Evolutionary conservation across 129 eudicot genomes (phyloP).

Genomic region (Chrysanthemum lavandulifolium): DNA sequence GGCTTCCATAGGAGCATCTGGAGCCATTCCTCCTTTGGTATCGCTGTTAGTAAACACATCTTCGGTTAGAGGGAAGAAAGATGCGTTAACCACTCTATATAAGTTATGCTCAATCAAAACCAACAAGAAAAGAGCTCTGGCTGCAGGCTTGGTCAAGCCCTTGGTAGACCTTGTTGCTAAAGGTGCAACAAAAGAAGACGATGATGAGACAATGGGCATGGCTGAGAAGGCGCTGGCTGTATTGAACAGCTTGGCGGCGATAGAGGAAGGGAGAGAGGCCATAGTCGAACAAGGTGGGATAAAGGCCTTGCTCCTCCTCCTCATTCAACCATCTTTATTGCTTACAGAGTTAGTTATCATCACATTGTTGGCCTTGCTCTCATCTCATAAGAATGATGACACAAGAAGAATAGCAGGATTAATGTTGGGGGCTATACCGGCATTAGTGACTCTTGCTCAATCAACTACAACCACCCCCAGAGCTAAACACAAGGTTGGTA

Average conservation of each 20-base stretch:
- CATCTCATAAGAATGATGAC: slow-evolving; percentile 39
- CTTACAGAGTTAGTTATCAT: slow-evolving; percentile 64
- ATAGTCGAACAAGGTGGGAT: slow-evolving; percentile 65
- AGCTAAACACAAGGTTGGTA: slow-evolving; percentile 67
- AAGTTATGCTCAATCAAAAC: slow-evolving; percentile 57
- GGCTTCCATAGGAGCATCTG: slow-evolving; percentile 68
- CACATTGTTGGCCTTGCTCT: slow-evolving; percentile 38
- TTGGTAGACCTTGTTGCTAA: slow-evolving; percentile 70
- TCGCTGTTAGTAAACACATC: slow-evolving; percentile 45
- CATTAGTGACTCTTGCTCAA: slow-evolving; percentile 66
- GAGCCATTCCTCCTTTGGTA: slow-evolving; percentile 83
- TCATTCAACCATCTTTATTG: too few species aligned
- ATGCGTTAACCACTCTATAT: slow-evolving; percentile 75
- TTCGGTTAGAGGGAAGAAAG: slow-evolving; percentile 63
- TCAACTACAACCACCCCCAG: slow-evolving; percentile 37
- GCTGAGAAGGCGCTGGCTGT: slow-evolving; percentile 84
- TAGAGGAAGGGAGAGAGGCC: slow-evolving; percentile 51
- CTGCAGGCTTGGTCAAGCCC: slow-evolving; percentile 69
- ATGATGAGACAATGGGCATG: slow-evolving; percentile 36
- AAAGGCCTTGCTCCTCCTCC: slow-evolving; percentile 36
- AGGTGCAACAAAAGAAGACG: background rate
- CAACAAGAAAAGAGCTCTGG: slow-evolving; percentile 73
- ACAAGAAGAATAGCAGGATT: slow-evolving; percentile 53
- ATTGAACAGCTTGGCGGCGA: slow-evolving; percentile 51
- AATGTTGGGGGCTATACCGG: slow-evolving; percentile 73